Evolutionary conservation across 768 basidiomycete genomes (phyloP).

Genomic region (Tulasnella sp.): DNA sequence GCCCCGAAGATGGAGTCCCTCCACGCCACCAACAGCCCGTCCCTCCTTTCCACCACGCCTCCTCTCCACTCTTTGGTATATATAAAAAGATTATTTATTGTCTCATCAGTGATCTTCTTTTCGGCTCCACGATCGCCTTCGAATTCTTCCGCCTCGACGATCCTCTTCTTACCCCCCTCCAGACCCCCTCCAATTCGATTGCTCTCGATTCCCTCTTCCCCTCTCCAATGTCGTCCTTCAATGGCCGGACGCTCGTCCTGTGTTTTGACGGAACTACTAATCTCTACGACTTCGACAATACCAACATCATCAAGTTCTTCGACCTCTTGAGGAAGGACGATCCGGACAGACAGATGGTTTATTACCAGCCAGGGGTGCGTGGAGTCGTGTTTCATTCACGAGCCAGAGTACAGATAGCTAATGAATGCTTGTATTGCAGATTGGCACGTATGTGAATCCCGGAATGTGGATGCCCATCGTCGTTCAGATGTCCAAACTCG

Average conservation of each 20-base stretch:
- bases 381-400: neutral
- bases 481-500: slow-evolving; percentile 1
- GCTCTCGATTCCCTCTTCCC: neutral
- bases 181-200: neutral
- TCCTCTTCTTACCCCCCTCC: too few relatives aligned
- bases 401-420: neutral
- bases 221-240: neutral
- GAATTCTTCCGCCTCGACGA: neutral
- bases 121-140: neutral
- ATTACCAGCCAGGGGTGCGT: slow-evolving; percentile 24
- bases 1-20: neutral
- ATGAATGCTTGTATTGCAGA: neutral
- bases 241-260: slow-evolving; percentile 22
- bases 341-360: slow-evolving; percentile 28
- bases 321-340: slow-evolving; percentile 29
- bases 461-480: slow-evolving; percentile 15
- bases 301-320: slow-evolving; percentile 30
- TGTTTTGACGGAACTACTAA: slow-evolving; percentile 25
- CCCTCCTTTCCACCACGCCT: neutral
- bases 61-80: neutral
- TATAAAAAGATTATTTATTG: neutral
- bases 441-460: slow-evolving; percentile 13
- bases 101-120: neutral
- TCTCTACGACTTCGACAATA: slow-evolving; percentile 20
- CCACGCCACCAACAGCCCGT: neutral